Evolutionary conservation across 768 basidiomycete species (phyloP).

Genomic region (Suillus brevipes): DNA sequence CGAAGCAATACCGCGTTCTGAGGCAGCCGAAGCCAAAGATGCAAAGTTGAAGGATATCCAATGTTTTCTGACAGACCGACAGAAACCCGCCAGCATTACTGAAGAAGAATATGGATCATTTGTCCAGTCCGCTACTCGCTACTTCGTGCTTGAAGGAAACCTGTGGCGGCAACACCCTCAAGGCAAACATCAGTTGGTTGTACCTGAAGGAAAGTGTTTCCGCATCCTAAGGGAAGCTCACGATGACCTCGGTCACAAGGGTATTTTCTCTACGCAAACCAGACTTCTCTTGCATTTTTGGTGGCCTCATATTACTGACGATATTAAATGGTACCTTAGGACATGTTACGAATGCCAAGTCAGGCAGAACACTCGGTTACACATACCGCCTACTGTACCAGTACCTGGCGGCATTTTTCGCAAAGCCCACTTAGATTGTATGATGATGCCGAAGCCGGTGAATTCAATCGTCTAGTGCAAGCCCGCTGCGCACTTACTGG

Average conservation of each 20-base stretch:
- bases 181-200: background rate
- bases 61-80: no score
- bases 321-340: background rate
- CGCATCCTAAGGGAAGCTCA: background rate
- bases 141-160: fast-evolving
- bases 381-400: background rate
- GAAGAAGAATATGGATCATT: no score
- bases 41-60: no score
- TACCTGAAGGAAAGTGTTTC: background rate
- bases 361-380: background rate
- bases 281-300: background rate
- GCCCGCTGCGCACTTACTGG: background rate
- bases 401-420: background rate
- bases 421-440: background rate
- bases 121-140: background rate
- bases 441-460: conserved; percentile 3
- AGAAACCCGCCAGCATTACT: no score
- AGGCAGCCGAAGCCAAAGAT: no score
- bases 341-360: conserved; percentile 3
- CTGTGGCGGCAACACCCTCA: background rate
- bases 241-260: conserved; percentile 6
- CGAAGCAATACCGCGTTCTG: no score
- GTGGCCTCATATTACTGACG: background rate
- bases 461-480: conserved; percentile 21
- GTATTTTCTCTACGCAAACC: background rate